Conservation (phyloP, 176 grass and related monocot species). For the Otatea glauca region DNA sequence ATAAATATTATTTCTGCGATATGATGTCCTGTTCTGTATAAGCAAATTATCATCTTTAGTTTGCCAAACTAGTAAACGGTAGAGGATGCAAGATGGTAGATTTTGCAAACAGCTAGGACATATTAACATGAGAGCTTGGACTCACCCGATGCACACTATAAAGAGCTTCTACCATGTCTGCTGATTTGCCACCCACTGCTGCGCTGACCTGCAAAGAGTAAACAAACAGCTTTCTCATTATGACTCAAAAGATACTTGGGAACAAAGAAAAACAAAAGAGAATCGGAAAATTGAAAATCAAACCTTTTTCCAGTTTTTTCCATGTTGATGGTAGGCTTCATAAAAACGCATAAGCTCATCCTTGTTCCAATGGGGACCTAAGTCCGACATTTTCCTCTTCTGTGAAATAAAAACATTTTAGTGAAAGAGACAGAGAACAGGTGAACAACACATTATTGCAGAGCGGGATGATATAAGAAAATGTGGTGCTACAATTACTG, state of each 20-base stretch:
- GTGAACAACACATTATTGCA: not conserved
- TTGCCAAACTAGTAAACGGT: constrained; percentile 1
- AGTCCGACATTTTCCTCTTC: constrained; percentile 58
- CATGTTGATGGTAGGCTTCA: constrained; percentile 58
- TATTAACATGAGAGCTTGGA: constrained; percentile 7
- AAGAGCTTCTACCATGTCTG: constrained; percentile 53
- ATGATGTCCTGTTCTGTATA: not conserved
- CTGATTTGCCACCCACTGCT: constrained; percentile 40
- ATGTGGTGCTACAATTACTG: constrained; percentile 26
- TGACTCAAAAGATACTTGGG: not conserved
- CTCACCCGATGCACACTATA: constrained; percentile 58
- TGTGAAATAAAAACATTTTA: constrained; percentile 36
- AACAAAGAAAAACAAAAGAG: not conserved
- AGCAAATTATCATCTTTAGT: constrained; percentile 32
- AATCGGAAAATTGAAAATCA: not conserved
- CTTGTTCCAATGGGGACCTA: constrained; percentile 59
- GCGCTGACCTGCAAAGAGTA: constrained; percentile 43
- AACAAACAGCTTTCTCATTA: constrained; percentile 12
- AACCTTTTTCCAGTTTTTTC: constrained; percentile 74
- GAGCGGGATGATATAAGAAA: not conserved
- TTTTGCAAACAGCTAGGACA: constrained; percentile 16
- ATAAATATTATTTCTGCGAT: constrained; percentile 8
- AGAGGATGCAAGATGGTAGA: constrained; percentile 22
- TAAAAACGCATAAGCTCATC: constrained; percentile 60
- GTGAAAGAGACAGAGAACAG: constrained; percentile 1